These are phyloP conservation scores for Oidiodendron maius DNA, from an alignment of 495 filamentous ascomycete genomes.

Conservation along the genomic window DNA sequence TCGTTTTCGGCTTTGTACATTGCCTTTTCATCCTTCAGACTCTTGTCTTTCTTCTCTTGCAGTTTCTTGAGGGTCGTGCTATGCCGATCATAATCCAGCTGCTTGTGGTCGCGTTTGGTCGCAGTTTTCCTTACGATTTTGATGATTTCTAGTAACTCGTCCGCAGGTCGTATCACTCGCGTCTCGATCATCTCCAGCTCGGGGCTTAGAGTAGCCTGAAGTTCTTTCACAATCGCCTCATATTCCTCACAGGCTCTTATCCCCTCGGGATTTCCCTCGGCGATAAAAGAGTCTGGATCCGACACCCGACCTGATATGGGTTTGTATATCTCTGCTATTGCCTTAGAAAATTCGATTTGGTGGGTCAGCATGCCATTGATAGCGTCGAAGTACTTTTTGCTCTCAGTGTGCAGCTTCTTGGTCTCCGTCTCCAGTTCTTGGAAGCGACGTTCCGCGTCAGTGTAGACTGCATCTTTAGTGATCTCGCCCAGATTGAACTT, in stretches of 20 bases:
- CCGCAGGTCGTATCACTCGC: conserved; percentile 86
- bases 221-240: conserved; percentile 81
- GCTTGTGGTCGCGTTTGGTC: conserved; percentile 91
- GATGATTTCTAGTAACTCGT: conserved; percentile 90
- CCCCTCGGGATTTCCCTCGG: conserved; percentile 87
- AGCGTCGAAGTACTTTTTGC: conserved; percentile 90
- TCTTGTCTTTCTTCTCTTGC: conserved; percentile 95
- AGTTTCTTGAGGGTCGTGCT: conserved; percentile 81
- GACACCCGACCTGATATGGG: conserved; percentile 94
- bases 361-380: conserved; percentile 98
- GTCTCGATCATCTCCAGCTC: conserved; percentile 98
- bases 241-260: conserved; percentile 97
- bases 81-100: conserved; percentile 91
- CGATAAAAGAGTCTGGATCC: conserved; percentile 75
- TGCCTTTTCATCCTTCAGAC: conserved; percentile 94
- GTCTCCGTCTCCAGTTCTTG: conserved; percentile 92
- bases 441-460: conserved; percentile 91
- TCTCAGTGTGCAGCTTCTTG: conserved; percentile 92
- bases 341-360: conserved; percentile 98
- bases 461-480: conserved; percentile 90
- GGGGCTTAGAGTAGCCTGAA: conserved; percentile 80
- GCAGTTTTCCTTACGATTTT: conserved; percentile 89
- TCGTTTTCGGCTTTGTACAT: conserved; percentile 94
- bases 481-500: conserved; percentile 93
- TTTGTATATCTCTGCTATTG: conserved; percentile 93